phyloP scores from a whole-genome alignment of 192 early-diverging fungal genomes.

The Dispira parvispora region DNA sequence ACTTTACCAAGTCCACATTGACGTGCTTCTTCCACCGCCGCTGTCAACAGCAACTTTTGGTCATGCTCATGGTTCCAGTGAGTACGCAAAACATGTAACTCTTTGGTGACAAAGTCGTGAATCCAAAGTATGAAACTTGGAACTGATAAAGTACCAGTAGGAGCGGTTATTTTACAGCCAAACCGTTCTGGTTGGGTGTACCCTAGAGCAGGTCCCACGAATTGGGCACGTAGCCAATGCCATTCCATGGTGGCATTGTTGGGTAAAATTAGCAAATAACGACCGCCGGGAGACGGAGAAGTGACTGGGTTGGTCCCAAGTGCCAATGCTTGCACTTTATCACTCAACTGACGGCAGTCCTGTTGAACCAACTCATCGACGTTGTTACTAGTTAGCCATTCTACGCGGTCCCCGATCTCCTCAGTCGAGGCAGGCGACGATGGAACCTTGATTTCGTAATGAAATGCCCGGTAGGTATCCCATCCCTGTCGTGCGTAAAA shows the following conservation, averaged over 20 bases:
- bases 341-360: no score
- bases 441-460: not conserved
- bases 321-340: no score
- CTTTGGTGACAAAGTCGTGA: not conserved
- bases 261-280: not conserved
- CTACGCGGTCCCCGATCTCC: no score
- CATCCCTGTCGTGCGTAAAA: conserved; percentile 9
- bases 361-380: no score
- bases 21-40: not conserved
- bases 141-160: not conserved
- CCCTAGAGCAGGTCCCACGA: not conserved
- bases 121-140: conserved; percentile 6
- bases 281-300: no score
- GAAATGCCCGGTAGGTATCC: not conserved
- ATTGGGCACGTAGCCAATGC: conserved; percentile 6
- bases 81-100: not conserved
- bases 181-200: not conserved
- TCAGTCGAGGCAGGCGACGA: no score
- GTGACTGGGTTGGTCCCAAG: no score
- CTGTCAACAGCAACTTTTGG: not conserved
- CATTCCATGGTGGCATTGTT: not conserved
- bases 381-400: no score
- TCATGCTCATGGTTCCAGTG: not conserved
- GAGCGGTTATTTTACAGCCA: not conserved
- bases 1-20: not conserved